Percentiles rank a stretch among this genome's conserved stretches.
Conservation (phyloP, 352 stramenopile genomes). For the Phytophthora syringae region DNA sequence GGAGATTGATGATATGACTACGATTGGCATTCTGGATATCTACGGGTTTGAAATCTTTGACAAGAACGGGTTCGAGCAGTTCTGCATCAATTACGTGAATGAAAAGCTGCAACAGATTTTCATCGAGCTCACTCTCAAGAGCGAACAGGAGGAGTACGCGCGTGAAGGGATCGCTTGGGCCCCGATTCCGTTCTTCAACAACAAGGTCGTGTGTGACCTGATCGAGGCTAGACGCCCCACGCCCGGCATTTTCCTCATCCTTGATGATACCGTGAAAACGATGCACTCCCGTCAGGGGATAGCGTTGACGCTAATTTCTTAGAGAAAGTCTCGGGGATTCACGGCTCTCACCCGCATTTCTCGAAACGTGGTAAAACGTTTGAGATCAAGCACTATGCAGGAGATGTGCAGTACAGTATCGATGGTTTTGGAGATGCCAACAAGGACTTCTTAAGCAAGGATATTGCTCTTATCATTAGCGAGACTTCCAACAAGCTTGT, state of each 20-base stretch:
- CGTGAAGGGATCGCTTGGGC: constrained; percentile 93
- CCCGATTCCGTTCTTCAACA: constrained; percentile 95
- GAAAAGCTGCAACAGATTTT: constrained; percentile 95
- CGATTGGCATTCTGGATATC: constrained; percentile 95
- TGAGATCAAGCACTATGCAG: constrained; percentile 87
- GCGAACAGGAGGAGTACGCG: constrained; percentile 95
- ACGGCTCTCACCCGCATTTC: constrained; percentile 75
- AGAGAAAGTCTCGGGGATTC: constrained; percentile 77
- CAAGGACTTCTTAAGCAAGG: constrained; percentile 84
- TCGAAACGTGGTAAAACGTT: constrained; percentile 88
- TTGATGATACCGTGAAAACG: constrained; percentile 88
- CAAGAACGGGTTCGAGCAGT: constrained; percentile 95
- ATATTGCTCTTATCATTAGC: constrained; percentile 82
- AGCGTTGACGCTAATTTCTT: constrained; percentile 83
- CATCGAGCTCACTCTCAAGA: constrained; percentile 91
- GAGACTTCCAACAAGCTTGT: constrained; percentile 88
- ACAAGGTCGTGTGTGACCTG: constrained; percentile 90
- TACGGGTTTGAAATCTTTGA: constrained; percentile 98
- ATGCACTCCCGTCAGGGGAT: constrained; percentile 88
- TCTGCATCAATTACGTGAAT: constrained; percentile 96
- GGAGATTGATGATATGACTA: constrained; percentile 78
- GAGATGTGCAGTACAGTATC: constrained; percentile 87
- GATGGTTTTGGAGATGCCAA: constrained; percentile 85
- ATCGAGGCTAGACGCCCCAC: constrained; percentile 80
- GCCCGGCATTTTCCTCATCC: constrained; percentile 84